These are phyloP conservation scores for Cryptosporidium sp. DNA, from an alignment of 169 alveolate species.

Conservation along the genomic window DNA sequence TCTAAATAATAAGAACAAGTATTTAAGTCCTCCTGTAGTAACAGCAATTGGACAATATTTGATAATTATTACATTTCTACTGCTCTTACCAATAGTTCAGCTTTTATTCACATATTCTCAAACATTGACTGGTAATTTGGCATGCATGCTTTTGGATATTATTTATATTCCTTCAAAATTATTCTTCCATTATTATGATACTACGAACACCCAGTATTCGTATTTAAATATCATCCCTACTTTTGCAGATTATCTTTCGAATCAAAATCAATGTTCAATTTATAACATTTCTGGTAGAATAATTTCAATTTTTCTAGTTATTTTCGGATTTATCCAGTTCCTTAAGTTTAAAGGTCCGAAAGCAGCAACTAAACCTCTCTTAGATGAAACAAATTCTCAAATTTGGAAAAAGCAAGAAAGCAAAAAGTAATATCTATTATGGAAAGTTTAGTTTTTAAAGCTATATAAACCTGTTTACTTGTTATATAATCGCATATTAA, in stretches of 20 bases:
- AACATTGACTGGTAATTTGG: conserved; percentile 15
- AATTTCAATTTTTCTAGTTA: not conserved
- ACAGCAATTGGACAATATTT: conserved; percentile 46
- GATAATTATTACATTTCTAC: conserved; percentile 11
- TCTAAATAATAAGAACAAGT: conserved; percentile 9
- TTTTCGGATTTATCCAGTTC: conserved; percentile 52
- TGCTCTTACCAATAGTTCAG: conserved; percentile 33
- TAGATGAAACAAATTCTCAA: conserved; percentile 53
- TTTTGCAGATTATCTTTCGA: conserved; percentile 2
- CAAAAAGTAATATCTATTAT: not conserved
- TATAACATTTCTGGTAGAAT: conserved; percentile 6
- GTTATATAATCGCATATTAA: not conserved
- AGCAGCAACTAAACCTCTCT: conserved; percentile 47
- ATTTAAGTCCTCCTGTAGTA: conserved; percentile 42
- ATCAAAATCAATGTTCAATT: conserved; percentile 17
- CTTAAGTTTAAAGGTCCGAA: conserved; percentile 48
- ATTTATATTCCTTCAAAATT: conserved; percentile 23
- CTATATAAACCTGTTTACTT: not conserved
- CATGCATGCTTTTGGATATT: conserved; percentile 28
- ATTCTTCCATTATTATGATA: conserved; percentile 1
- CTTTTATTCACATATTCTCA: not conserved
- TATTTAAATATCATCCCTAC: not conserved
- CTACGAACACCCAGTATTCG: not conserved
- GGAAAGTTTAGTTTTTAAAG: not conserved
- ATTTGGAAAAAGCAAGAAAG: conserved; percentile 26